Percentiles rank a stretch among this genome's conserved stretches.
phyloP scores from a whole-genome alignment of 305 asterid species.

The Fraxinus sp. region DNA sequence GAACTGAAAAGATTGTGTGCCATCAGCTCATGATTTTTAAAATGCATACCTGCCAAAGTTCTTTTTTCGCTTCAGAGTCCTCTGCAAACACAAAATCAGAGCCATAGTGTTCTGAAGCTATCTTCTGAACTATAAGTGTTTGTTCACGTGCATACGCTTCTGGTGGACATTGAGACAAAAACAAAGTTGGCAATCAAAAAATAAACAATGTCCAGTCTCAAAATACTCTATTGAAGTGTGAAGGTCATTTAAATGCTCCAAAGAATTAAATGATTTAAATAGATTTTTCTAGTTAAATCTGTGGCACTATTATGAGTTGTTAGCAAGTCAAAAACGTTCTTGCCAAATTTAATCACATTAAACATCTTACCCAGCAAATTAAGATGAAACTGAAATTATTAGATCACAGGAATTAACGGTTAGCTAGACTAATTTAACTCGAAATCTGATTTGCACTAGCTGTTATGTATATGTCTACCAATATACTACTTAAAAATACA shows the following conservation, averaged over 20 bases:
- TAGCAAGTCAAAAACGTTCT: neutral
- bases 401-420: neutral
- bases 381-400: neutral
- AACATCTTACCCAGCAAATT: neutral
- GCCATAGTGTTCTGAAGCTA: conserved; percentile 84
- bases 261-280: neutral
- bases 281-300: neutral
- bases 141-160: conserved; percentile 94
- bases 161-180: conserved; percentile 35
- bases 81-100: conserved; percentile 87
- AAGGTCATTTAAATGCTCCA: conserved; percentile 5
- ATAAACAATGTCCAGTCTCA: neutral
- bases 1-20: neutral
- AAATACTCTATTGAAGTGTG: conserved; percentile 1
- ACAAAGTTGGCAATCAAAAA: conserved; percentile 8
- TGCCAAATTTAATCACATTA: neutral
- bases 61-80: conserved; percentile 85
- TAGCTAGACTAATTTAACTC: neutral
- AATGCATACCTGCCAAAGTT: conserved; percentile 80
- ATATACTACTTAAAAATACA: neutral
- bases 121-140: conserved; percentile 79
- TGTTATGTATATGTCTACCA: neutral
- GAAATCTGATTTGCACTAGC: neutral
- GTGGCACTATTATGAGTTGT: neutral
- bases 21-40: conserved; percentile 1